Conservation (phyloP, 768 basidiomycete species). For the Wakefieldia striispora region DNA sequence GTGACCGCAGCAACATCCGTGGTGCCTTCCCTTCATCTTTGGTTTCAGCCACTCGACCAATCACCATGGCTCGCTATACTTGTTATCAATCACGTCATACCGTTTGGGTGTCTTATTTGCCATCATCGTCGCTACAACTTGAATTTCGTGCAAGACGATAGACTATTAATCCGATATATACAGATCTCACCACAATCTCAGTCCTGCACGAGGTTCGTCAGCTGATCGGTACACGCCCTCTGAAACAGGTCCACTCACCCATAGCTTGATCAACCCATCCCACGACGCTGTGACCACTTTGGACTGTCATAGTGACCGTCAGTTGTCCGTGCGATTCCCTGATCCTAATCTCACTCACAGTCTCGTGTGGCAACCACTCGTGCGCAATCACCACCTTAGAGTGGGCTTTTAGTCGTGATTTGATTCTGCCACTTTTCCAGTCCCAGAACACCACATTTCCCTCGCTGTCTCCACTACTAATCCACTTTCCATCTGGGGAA, state of each 20-base stretch:
- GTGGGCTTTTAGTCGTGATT: conserved; percentile 86
- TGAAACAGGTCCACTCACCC: conserved; percentile 56
- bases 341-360: conserved; percentile 52
- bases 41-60: too few relatives aligned
- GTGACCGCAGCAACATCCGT: neutral
- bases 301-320: conserved; percentile 52
- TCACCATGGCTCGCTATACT: neutral
- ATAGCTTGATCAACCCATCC: conserved; percentile 98
- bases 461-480: conserved; percentile 92
- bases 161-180: conserved; percentile 9
- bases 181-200: conserved; percentile 17
- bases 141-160: too few relatives aligned
- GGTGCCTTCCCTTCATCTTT: neutral
- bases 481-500: conserved; percentile 97
- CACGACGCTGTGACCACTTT: conserved; percentile 97
- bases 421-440: conserved; percentile 97
- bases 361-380: conserved; percentile 97
- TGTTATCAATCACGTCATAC: conserved; percentile 5
- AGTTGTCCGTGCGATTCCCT: neutral
- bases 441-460: conserved; percentile 99
- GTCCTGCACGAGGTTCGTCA: conserved; percentile 26
- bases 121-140: neutral
- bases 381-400: conserved; percentile 97
- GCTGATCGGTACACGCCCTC: neutral
- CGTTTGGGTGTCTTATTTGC: neutral